A percentile compares a stretch with the other conserved stretches of the same genome.
Evolutionary conservation across 2,329 filamentous ascomycete species (phyloP).

Genomic region (Geosmithia flava): DNA sequence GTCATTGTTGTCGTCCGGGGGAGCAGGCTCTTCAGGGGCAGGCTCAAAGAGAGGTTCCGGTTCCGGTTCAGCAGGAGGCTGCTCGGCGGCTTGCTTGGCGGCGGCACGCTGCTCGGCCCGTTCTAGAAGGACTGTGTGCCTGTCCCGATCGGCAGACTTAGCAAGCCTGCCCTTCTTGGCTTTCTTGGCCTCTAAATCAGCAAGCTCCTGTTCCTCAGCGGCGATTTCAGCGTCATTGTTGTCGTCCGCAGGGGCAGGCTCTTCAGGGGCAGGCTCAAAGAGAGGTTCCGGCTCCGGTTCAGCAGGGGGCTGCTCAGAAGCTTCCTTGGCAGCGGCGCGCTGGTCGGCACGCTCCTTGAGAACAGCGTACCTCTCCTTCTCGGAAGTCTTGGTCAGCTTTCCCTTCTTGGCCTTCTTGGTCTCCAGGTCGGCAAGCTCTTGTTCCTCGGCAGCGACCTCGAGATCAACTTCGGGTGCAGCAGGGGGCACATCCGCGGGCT

Average conservation of each 20-base stretch:
- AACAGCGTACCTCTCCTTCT: background rate
- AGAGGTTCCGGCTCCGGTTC: background rate
- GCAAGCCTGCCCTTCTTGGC: constrained; percentile 12
- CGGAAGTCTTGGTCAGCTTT: constrained; percentile 8
- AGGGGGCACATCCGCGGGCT: constrained; percentile 18
- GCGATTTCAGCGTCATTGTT: constrained; percentile 6
- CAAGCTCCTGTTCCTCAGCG: constrained; percentile 9
- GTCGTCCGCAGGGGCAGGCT: constrained; percentile 1
- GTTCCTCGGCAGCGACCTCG: constrained; percentile 8
- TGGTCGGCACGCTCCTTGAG: constrained; percentile 1
- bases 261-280: constrained; percentile 3
- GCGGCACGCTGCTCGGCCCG: background rate
- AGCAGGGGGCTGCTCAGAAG: background rate
- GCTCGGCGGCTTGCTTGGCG: constrained; percentile 1
- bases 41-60: background rate
- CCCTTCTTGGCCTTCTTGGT: constrained; percentile 16
- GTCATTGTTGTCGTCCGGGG: background rate
- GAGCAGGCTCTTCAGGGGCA: constrained; percentile 5
- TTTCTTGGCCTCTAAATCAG: constrained; percentile 13
- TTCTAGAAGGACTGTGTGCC: background rate
- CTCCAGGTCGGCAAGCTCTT: constrained; percentile 10
- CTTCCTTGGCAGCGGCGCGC: constrained; percentile 1
- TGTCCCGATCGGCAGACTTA: constrained; percentile 5
- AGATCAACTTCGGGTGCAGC: constrained; percentile 7
- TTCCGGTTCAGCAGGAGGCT: background rate